Evolutionary conservation across 805 yeast genomes (phyloP), one percentile per base, ranked within the genome.

Genomic region (Candida ficus): DNA sequence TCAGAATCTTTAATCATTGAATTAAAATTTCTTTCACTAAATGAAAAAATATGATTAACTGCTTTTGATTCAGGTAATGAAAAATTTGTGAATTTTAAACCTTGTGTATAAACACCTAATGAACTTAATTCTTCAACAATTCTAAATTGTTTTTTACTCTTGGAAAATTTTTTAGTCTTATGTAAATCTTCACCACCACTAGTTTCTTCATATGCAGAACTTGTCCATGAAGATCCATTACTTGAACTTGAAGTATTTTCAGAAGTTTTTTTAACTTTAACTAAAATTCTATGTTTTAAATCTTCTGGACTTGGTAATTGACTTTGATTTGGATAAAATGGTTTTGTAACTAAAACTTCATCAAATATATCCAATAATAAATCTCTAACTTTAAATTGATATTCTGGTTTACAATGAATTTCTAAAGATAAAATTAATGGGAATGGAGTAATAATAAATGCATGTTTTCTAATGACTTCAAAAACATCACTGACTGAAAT

Each of bases 361-460:
- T 83, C 89, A 21, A 93, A 68, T 0, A 71, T 63, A 1, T 76
- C 75, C 39, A 67, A 66, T 39, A 95, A 57, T 1, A 75, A 67
- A 1, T 64, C 62, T 2, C 69, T 76, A 41, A 83, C 76, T 26
- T 68, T 68, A n/a, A 60, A 39, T 59, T 93, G 99, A 47, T 80
- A 82, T 20, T 73, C 76, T 1, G 65, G 52, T 16, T 74, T 75
- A 62, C 99, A 93, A 52, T 84, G 83, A 1, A 88, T 73, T 56
- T 93, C 99, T 20, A 93, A 69, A 4, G 97, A 89, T 13, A 93
- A 52, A 8, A 93, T 82, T 29, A 93, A 66, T 0, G 99, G 99
- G 41, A 72, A 82, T 1, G 93, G 90, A 0, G 96, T 75, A 0
- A 89, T 69, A n/a, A 86, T 78, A 57, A 95, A 93, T 0, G 96